These are phyloP conservation scores for Alternaria longipes DNA, from an alignment of 2,329 filamentous ascomycete genomes.

Conservation along the genomic window DNA sequence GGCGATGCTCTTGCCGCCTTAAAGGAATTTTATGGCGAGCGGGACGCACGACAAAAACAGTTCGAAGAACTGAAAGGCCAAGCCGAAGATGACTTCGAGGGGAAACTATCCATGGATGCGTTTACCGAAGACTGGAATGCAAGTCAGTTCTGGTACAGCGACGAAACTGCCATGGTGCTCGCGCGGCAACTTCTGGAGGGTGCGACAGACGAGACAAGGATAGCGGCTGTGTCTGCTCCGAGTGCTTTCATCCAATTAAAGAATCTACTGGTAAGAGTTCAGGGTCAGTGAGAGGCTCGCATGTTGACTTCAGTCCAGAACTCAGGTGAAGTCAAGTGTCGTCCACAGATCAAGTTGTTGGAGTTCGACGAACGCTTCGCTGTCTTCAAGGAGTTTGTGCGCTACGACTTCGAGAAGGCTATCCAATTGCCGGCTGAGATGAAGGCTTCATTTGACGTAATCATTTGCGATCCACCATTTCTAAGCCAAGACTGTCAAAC, in stretches of 20 bases:
- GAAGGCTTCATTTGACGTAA: constrained; percentile 71
- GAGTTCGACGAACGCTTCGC: constrained; percentile 79
- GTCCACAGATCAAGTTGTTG: constrained; percentile 70
- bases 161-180: constrained; percentile 72
- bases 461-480: constrained; percentile 82
- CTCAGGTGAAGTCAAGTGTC: constrained; percentile 41
- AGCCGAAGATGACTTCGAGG: constrained; percentile 65
- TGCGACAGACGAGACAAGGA: constrained; percentile 64
- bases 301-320: constrained; percentile 27
- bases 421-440: constrained; percentile 69
- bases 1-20: constrained; percentile 73
- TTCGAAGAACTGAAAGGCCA: constrained; percentile 73
- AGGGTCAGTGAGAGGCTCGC: too few relatives aligned
- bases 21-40: constrained; percentile 77
- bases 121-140: constrained; percentile 86
- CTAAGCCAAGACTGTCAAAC: constrained; percentile 83
- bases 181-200: constrained; percentile 73
- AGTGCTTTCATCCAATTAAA: constrained; percentile 81
- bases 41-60: constrained; percentile 70
- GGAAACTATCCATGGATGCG: constrained; percentile 68
- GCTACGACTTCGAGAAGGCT: constrained; percentile 77
- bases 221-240: constrained; percentile 77
- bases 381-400: constrained; percentile 77
- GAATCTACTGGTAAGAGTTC: constrained; percentile 68
- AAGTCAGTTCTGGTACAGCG: constrained; percentile 84